phyloP scores from a whole-genome alignment of 2,329 filamentous ascomycete genomes.

The Myotisia sp. region DNA sequence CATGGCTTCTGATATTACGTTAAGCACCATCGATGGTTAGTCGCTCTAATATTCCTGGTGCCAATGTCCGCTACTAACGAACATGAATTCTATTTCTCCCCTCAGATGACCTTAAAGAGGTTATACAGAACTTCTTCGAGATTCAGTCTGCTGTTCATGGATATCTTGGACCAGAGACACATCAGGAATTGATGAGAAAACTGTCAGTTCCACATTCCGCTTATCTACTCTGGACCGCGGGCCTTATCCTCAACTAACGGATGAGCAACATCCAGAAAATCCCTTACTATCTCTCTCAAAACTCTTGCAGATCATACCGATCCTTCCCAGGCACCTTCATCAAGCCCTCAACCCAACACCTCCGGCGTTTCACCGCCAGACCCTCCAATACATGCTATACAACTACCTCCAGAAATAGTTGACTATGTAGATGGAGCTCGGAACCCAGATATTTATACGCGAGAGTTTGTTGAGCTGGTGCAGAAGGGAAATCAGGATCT shows the following conservation, averaged over 20 bases:
- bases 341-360: slow-evolving; percentile 5
- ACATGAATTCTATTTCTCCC: no score
- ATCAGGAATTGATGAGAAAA: slow-evolving; percentile 43
- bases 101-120: slow-evolving; percentile 45
- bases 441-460: slow-evolving; percentile 53
- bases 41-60: no score
- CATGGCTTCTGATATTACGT: not conserved
- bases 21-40: not conserved
- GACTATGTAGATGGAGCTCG: slow-evolving; percentile 48
- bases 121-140: slow-evolving; percentile 49
- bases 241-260: not conserved
- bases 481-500: slow-evolving; percentile 49
- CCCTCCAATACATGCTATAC: slow-evolving; percentile 36
- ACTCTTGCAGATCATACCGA: slow-evolving; percentile 32
- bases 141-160: slow-evolving; percentile 45
- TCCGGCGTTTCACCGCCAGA: slow-evolving; percentile 16
- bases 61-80: no score
- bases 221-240: not conserved
- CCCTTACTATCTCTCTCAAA: slow-evolving; percentile 39
- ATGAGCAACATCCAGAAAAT: slow-evolving; percentile 10
- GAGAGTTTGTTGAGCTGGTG: slow-evolving; percentile 50
- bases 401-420: slow-evolving; percentile 47
- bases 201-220: slow-evolving; percentile 29
- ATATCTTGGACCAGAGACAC: slow-evolving; percentile 43
- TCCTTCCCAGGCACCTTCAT: slow-evolving; percentile 13